Evolutionary conservation across 352 stramenopile species (phyloP), one percentile per base, ranked within the genome.

Genomic region (Globisporangium nunn): DNA sequence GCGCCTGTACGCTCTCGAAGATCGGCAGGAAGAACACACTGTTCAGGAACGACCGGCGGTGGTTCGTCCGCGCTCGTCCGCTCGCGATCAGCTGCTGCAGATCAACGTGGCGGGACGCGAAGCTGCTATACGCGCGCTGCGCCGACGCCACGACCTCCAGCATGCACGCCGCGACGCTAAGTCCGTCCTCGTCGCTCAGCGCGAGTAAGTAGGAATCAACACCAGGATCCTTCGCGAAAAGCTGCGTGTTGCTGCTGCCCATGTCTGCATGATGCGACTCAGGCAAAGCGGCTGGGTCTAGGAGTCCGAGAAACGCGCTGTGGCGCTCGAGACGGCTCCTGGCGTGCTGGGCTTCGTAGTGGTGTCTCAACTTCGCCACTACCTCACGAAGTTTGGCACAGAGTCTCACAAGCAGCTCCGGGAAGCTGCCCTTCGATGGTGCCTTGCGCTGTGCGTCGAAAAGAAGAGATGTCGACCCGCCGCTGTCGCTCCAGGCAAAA

Each of bases 111-210:
- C 76, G 74, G 1, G 51, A 35, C 44, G 60, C 49, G 54, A 82
- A 79, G 0, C 63, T 72, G 4, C 58, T 18, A 0, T 78, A 58
- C 12, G 72, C 78, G 4, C 78, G 74, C 14, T 72, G 50, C 31
- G 71, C 72, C 0, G 70, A 85, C 31, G 57, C 31, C 11, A 85
- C 59, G 37, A 70, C 74, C 46, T 88, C 78, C 50, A 87, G 59
- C 70, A 88, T 85, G 44, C 78, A 88, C 8, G 72, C 62, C 6
- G 75, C 69, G 30, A 82, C 75, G 31, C 75, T 84, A 39, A 88
- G 68, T n/a, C 76, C 75, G 40, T 87, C 72, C 15, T 62, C 50
- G 49, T 88, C 78, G 54, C 64, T 74, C 14, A 87, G 59, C 0
- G 74, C 76, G 30, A 87, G 53, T 15, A 83, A 29, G 2, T 40